A percentile compares a stretch with the other conserved stretches of the same genome.
These are phyloP conservation scores for Penicillium olsonii DNA, from an alignment of 2,329 filamentous ascomycete genomes.

Conservation along the genomic window DNA sequence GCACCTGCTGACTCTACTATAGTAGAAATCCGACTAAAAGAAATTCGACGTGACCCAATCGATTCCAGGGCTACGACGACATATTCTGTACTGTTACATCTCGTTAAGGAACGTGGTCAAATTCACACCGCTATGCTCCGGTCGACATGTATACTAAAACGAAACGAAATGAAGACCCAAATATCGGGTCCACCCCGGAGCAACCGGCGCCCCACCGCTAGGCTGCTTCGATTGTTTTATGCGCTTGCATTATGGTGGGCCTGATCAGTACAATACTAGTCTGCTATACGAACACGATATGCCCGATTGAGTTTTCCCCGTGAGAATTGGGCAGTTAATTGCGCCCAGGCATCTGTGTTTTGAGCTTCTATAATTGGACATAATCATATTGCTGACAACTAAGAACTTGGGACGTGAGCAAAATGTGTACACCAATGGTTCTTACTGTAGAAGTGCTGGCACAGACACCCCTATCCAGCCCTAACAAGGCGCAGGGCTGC, in stretches of 20 bases:
- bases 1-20: too few species aligned
- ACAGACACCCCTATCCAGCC: neutral
- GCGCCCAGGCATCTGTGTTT: slow-evolving; percentile 20
- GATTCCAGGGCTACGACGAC: too few species aligned
- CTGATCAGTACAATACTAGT: neutral
- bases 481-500: slow-evolving; percentile 1
- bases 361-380: neutral
- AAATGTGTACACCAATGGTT: too few species aligned
- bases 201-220: neutral
- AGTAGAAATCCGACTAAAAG: too few species aligned
- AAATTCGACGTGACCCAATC: too few species aligned
- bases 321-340: too few species aligned
- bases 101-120: too few species aligned
- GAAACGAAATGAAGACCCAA: neutral
- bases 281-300: neutral
- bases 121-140: too few species aligned
- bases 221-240: neutral
- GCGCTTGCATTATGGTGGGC: neutral
- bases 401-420: too few species aligned
- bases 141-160: too few species aligned
- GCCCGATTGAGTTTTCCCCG: neutral
- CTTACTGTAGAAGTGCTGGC: too few species aligned
- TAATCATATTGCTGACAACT: neutral
- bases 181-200: slow-evolving; percentile 11
- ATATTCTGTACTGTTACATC: too few species aligned